Evolutionary conservation across 2,329 filamentous ascomycete genomes (phyloP).

Genomic region (Alternaria hordeiaustralica): DNA sequence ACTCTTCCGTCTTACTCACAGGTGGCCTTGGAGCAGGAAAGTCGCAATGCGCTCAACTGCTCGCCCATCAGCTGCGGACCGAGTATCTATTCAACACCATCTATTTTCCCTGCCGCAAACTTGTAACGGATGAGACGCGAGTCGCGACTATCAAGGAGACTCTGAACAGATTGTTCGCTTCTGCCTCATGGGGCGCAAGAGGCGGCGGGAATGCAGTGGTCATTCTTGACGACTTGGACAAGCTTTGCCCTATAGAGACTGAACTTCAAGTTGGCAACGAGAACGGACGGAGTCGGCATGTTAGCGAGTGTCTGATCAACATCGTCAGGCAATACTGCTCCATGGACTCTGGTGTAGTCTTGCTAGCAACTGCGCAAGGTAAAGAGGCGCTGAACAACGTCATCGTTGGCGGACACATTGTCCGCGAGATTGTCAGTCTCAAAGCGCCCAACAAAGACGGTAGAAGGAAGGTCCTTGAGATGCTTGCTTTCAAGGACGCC

Average conservation of each 20-base stretch:
- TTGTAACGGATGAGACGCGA: conserved; percentile 89
- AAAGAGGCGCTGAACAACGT: conserved; percentile 93
- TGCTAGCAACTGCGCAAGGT: conserved; percentile 88
- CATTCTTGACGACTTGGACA: conserved; percentile 90
- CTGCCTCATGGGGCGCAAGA: conserved; percentile 88
- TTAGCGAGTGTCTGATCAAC: conserved; percentile 86
- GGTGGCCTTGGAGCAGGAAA: conserved; percentile 92
- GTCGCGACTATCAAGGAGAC: conserved; percentile 92
- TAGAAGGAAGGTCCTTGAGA: conserved; percentile 81
- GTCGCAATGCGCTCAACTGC: conserved; percentile 75
- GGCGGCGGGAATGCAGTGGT: conserved; percentile 84
- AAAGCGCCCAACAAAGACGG: conserved; percentile 94
- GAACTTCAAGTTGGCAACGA: conserved; percentile 93
- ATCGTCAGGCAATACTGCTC: conserved; percentile 85
- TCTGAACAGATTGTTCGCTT: conserved; percentile 81
- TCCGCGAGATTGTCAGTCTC: conserved; percentile 86
- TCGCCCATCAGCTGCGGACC: conserved; percentile 75
- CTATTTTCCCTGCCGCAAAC: conserved; percentile 84
- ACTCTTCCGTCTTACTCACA: conserved; percentile 87
- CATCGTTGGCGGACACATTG: conserved; percentile 87
- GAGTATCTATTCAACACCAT: conserved; percentile 80
- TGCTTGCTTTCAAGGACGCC: conserved; percentile 64
- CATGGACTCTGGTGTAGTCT: conserved; percentile 78
- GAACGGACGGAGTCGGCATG: conserved; percentile 88
- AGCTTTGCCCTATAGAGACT: conserved; percentile 89